Evolutionary conservation across 192 early-diverging fungal genomes (phyloP).

Genomic region (Polychytrium aggregatum): DNA sequence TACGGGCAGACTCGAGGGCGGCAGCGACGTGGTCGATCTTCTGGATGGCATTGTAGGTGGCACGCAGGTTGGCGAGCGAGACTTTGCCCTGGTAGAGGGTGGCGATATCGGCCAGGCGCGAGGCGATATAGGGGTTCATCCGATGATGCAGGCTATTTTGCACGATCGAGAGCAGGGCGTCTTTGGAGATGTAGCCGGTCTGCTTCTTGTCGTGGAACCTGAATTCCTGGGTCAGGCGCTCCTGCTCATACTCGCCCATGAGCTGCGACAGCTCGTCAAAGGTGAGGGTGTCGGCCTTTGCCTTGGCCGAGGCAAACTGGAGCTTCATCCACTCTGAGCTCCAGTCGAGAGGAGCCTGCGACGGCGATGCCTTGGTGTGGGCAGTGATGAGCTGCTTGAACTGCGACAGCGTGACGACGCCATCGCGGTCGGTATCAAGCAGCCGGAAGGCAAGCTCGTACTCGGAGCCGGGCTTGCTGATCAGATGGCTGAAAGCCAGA

Average conservation of each 20-base stretch:
- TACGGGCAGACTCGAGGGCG: too few species aligned
- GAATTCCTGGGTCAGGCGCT: conserved; percentile 60
- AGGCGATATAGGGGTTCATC: conserved; percentile 48
- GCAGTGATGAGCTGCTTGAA: conserved; percentile 57
- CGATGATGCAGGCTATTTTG: conserved; percentile 53
- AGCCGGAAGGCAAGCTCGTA: conserved; percentile 61
- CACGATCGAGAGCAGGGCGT: conserved; percentile 50
- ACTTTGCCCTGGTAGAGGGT: conserved; percentile 48
- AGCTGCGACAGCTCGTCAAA: conserved; percentile 63
- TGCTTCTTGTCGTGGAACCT: conserved; percentile 54
- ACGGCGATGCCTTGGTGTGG: too few species aligned
- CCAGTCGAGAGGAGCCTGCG: conserved; percentile 51
- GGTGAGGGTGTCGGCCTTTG: conserved; percentile 43
- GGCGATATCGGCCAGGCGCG: conserved; percentile 47
- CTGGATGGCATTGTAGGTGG: conserved; percentile 16
- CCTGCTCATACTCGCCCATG: conserved; percentile 55
- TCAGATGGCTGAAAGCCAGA: conserved; percentile 46
- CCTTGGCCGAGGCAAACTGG: conserved; percentile 47
- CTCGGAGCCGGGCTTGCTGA: conserved; percentile 57
- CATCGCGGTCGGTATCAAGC: conserved; percentile 47
- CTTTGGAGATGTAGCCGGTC: conserved; percentile 46
- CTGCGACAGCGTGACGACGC: conserved; percentile 53
- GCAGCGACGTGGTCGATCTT: not conserved
- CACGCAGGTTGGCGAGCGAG: conserved; percentile 46
- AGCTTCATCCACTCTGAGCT: conserved; percentile 64